Evolutionary conservation across 2,329 filamentous ascomycete species (phyloP).

Genomic region (Corynespora cassiicola): DNA sequence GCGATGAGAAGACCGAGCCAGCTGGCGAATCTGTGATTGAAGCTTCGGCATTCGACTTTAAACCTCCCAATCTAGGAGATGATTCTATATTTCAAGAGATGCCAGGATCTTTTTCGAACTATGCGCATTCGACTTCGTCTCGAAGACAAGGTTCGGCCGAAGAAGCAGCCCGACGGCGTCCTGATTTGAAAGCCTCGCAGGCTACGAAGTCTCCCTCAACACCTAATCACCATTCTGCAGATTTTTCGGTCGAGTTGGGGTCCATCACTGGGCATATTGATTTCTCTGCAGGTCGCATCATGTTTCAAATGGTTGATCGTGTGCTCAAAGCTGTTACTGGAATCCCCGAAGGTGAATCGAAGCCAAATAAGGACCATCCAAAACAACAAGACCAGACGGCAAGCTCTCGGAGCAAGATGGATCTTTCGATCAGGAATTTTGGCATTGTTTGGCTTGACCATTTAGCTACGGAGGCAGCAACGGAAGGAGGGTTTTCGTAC

Average conservation of each 20-base stretch:
- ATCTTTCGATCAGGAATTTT: slow-evolving; percentile 33
- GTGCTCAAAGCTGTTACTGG: slow-evolving; percentile 26
- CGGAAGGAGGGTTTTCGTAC: slow-evolving; percentile 5
- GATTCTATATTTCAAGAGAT: slow-evolving; percentile 49
- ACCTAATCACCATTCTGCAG: slow-evolving; percentile 18
- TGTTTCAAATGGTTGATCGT: slow-evolving; percentile 37
- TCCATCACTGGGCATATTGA: slow-evolving; percentile 42
- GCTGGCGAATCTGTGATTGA: slow-evolving; percentile 16
- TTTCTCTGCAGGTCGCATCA: slow-evolving; percentile 40
- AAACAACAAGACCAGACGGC: slow-evolving; percentile 4
- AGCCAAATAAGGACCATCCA: slow-evolving; percentile 5
- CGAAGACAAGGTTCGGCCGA: slow-evolving; percentile 31
- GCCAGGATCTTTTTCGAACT: slow-evolving; percentile 56
- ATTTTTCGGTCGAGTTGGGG: slow-evolving; percentile 40
- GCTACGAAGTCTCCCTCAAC: slow-evolving; percentile 8
- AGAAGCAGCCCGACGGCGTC: slow-evolving; percentile 24
- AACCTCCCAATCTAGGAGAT: slow-evolving; percentile 36
- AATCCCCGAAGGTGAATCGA: neutral
- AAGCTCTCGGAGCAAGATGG: slow-evolving; percentile 10
- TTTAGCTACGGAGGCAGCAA: slow-evolving; percentile 30
- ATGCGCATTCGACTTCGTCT: slow-evolving; percentile 50
- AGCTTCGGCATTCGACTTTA: slow-evolving; percentile 27
- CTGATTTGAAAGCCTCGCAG: slow-evolving; percentile 11
- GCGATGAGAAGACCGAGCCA: slow-evolving; percentile 5
- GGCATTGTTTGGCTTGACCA: slow-evolving; percentile 40